Evolutionary conservation across 2,329 filamentous ascomycete species (phyloP).

Genomic region (Thielaviopsis euricoi): DNA sequence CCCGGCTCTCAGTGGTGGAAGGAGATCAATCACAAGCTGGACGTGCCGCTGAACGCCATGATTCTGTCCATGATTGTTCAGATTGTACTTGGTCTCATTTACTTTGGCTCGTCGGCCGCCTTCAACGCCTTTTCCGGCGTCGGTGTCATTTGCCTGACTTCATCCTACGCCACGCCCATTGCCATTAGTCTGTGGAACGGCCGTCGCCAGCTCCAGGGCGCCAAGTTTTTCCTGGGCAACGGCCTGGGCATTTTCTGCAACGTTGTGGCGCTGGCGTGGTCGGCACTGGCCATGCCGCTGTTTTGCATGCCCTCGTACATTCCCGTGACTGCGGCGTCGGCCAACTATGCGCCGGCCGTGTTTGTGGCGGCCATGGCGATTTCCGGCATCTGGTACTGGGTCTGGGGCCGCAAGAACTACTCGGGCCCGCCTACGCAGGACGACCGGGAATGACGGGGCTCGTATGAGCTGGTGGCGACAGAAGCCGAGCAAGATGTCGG

Average conservation of each 20-base stretch:
- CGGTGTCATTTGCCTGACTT: slow-evolving; percentile 52
- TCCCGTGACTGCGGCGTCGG: slow-evolving; percentile 39
- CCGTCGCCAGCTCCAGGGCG: slow-evolving; percentile 40
- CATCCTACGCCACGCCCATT: slow-evolving; percentile 52
- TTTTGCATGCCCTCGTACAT: slow-evolving; percentile 56
- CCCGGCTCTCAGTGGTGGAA: slow-evolving; percentile 46
- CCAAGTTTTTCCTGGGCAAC: slow-evolving; percentile 43
- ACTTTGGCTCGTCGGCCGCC: slow-evolving; percentile 52
- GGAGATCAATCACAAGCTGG: slow-evolving; percentile 41
- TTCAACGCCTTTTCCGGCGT: slow-evolving; percentile 59
- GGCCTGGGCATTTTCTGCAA: slow-evolving; percentile 44
- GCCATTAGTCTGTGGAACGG: slow-evolving; percentile 44
- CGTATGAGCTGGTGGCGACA: neutral
- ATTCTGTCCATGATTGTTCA: slow-evolving; percentile 52
- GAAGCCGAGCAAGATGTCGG: too few species aligned
- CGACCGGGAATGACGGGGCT: neutral
- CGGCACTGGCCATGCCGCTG: slow-evolving; percentile 49
- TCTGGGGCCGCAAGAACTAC: slow-evolving; percentile 55
- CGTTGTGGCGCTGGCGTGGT: slow-evolving; percentile 49
- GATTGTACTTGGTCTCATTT: slow-evolving; percentile 47
- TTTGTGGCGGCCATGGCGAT: slow-evolving; percentile 49
- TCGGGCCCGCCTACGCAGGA: slow-evolving; percentile 37
- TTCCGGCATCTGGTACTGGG: slow-evolving; percentile 49
- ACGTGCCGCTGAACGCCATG: slow-evolving; percentile 55
- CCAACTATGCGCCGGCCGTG: slow-evolving; percentile 65